A percentile compares a stretch with the other conserved stretches of the same genome.
Evolutionary conservation across 2,329 filamentous ascomycete genomes (phyloP).

Genomic region (Fusarium circinatum): DNA sequence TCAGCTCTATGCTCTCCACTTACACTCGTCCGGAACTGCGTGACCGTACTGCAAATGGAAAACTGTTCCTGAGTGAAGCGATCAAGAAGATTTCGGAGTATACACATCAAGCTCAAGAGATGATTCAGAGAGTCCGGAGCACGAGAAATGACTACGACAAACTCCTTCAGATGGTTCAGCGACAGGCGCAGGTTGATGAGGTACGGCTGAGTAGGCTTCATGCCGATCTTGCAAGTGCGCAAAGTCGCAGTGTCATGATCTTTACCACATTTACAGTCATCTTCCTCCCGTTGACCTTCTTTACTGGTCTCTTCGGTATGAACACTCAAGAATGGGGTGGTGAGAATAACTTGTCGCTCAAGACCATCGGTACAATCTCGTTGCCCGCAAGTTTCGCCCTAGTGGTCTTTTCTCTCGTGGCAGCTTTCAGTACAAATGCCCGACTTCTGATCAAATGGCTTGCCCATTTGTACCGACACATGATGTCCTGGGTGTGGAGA

Average conservation of each 20-base stretch:
- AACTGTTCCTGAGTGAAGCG: slow-evolving; percentile 63
- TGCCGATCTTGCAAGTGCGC: slow-evolving; percentile 69
- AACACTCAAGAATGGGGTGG: slow-evolving; percentile 71
- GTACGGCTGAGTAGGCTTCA: slow-evolving; percentile 70
- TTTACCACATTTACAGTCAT: slow-evolving; percentile 73
- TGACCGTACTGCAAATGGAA: slow-evolving; percentile 57
- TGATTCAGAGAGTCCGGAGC: slow-evolving; percentile 66
- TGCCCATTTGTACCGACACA: slow-evolving; percentile 14
- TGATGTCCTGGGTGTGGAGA: slow-evolving; percentile 37
- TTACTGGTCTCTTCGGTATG: slow-evolving; percentile 73
- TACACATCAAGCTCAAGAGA: slow-evolving; percentile 62
- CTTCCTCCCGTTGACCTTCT: slow-evolving; percentile 72
- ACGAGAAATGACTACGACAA: slow-evolving; percentile 73
- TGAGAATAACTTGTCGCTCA: slow-evolving; percentile 55
- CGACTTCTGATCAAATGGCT: slow-evolving; percentile 47
- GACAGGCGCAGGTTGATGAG: slow-evolving; percentile 73
- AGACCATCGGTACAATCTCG: slow-evolving; percentile 59
- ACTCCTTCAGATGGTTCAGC: slow-evolving; percentile 73
- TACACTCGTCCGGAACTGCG: slow-evolving; percentile 56
- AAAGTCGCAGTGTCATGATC: slow-evolving; percentile 72
- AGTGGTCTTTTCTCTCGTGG: slow-evolving; percentile 61
- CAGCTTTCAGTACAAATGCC: slow-evolving; percentile 64
- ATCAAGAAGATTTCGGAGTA: slow-evolving; percentile 65
- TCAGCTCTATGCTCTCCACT: slow-evolving; percentile 59
- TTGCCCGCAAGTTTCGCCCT: slow-evolving; percentile 60